Evolutionary conservation across 805 yeast species (phyloP).

Genomic region (Maudiozyma barnettii): DNA sequence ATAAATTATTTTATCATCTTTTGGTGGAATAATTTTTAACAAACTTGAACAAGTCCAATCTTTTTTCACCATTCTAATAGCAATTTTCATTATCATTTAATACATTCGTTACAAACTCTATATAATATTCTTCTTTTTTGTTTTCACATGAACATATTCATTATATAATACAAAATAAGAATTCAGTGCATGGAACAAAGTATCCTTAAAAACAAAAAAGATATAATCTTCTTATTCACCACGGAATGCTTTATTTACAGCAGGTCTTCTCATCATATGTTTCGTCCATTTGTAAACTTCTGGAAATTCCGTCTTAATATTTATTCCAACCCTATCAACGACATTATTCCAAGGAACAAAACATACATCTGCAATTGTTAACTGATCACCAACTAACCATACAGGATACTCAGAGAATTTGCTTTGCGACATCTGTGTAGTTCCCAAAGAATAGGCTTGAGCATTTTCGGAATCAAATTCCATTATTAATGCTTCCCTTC

Average conservation of each 20-base stretch:
- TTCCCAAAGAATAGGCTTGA: conserved; percentile 78
- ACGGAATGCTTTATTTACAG: conserved; percentile 76
- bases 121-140: too few relatives aligned
- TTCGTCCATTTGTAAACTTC: conserved; percentile 95
- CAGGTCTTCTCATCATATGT: conserved; percentile 90
- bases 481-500: conserved; percentile 82
- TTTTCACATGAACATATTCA: too few relatives aligned
- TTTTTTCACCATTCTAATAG: too few relatives aligned
- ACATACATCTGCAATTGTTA: conserved; percentile 80
- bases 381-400: conserved; percentile 84
- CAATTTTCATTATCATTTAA: too few relatives aligned
- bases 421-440: conserved; percentile 76
- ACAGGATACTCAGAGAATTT: conserved; percentile 87
- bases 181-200: too few relatives aligned
- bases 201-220: too few relatives aligned
- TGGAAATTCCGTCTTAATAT: conserved; percentile 78
- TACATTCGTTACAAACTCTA: too few relatives aligned
- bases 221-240: conserved; percentile 37
- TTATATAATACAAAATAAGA: too few relatives aligned
- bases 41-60: too few relatives aligned
- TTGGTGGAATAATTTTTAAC: too few relatives aligned
- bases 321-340: conserved; percentile 84
- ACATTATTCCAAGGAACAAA: conserved; percentile 97
- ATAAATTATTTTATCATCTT: too few relatives aligned
- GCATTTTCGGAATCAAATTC: conserved; percentile 82